These are phyloP conservation scores for Globisporangium nodosum DNA, from an alignment of 352 stramenopile species.

Conservation along the genomic window DNA sequence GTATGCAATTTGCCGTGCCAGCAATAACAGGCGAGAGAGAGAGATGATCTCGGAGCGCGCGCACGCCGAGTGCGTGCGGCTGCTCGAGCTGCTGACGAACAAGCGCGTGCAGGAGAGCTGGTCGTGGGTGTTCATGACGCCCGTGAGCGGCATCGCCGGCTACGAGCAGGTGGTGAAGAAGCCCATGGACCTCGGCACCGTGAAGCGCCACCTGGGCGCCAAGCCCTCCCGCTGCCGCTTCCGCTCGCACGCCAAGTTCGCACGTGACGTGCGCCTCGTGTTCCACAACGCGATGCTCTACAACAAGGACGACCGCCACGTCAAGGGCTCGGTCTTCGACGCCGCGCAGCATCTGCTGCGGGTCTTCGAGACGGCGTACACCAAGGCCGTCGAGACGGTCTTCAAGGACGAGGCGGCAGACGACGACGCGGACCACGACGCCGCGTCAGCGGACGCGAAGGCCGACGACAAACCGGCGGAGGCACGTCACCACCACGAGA, in stretches of 20 bases:
- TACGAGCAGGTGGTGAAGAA: constrained; percentile 78
- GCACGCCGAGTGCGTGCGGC: constrained; percentile 74
- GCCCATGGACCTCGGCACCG: constrained; percentile 77
- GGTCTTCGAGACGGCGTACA: constrained; percentile 80
- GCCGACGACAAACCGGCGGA: too few species aligned
- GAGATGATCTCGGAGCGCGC: constrained; percentile 67
- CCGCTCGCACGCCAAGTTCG: constrained; percentile 81
- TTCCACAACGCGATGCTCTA: constrained; percentile 81
- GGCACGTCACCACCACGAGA: constrained; percentile 1
- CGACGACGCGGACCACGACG: constrained; percentile 6
- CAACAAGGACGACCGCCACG: constrained; percentile 70
- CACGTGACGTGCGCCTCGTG: constrained; percentile 72
- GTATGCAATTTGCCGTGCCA: background rate
- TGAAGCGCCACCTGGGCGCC: constrained; percentile 65
- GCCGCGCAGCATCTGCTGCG: constrained; percentile 72
- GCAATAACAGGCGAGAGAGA: too few species aligned
- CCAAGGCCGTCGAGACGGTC: constrained; percentile 62
- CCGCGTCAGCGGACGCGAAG: background rate
- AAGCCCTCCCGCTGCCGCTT: constrained; percentile 84
- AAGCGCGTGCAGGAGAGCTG: constrained; percentile 80
- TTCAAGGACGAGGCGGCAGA: constrained; percentile 16
- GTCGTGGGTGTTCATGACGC: constrained; percentile 85
- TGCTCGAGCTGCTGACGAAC: constrained; percentile 76
- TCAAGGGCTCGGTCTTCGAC: constrained; percentile 76
- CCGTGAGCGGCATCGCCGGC: constrained; percentile 51